These are phyloP conservation scores for Pseudotsuga menziesii DNA, from an alignment of 75 land plant genomes.

Conservation along the genomic window DNA sequence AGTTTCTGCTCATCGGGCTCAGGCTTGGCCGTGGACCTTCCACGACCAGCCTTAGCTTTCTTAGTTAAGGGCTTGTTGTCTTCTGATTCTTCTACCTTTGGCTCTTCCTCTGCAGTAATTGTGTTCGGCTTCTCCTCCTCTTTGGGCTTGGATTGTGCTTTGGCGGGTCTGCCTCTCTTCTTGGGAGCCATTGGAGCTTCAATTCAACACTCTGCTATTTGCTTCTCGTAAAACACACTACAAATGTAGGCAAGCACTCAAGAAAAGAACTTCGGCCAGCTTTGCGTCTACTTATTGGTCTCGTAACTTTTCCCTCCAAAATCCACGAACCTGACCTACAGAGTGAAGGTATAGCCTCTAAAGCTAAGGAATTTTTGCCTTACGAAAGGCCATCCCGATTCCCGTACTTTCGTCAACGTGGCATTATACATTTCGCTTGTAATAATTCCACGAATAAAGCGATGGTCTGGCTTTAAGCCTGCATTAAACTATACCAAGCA, in stretches of 20 bases:
- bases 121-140: background rate
- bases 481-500: no score
- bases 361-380: no score
- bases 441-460: no score
- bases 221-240: no score
- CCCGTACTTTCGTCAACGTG: no score
- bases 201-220: background rate
- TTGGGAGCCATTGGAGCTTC: constrained; percentile 6
- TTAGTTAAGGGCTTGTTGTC: background rate
- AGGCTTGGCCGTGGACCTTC: background rate
- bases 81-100: constrained; percentile 1
- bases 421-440: no score
- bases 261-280: no score
- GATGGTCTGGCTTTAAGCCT: no score
- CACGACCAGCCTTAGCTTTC: background rate
- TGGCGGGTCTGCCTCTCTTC: constrained; percentile 2
- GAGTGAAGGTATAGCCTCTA: no score
- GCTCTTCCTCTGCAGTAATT: background rate
- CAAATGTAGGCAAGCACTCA: no score
- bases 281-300: background rate
- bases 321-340: background rate
- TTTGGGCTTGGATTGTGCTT: background rate
- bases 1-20: background rate
- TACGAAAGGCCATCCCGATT: no score
- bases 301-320: constrained; percentile 1